phyloP scores from a whole-genome alignment of 169 alveolate genomes.

The Cryptosporidium parvum region DNA sequence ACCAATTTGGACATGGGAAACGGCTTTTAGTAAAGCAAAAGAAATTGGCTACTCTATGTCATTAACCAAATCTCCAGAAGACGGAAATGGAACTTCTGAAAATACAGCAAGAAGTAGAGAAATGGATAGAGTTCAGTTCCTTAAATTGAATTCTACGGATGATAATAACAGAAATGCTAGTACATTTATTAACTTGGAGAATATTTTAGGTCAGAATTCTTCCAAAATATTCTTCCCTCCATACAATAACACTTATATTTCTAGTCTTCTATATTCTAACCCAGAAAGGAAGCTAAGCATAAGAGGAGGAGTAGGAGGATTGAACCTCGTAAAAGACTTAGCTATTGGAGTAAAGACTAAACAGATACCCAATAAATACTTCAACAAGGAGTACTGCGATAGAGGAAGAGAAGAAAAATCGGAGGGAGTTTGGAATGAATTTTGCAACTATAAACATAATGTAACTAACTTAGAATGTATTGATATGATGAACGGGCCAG shows the following conservation, averaged over 20 bases:
- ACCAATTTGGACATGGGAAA: conserved; percentile 73
- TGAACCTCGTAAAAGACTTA: background rate
- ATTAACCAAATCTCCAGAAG: background rate
- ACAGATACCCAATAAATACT: conserved; percentile 3
- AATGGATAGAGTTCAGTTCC: background rate
- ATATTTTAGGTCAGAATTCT: background rate
- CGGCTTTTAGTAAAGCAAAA: conserved; percentile 10
- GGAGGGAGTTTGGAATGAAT: conserved; percentile 20
- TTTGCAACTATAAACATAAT: conserved; percentile 16
- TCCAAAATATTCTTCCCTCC: background rate
- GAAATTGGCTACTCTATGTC: conserved; percentile 19
- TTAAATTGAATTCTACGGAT: background rate
- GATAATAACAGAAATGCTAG: background rate
- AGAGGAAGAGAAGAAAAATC: background rate
- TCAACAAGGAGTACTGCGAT: conserved; percentile 27
- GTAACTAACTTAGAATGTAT: conserved; percentile 56
- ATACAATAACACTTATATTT: background rate
- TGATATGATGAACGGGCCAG: conserved; percentile 73
- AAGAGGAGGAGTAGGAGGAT: background rate
- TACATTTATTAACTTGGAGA: background rate
- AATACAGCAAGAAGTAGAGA: background rate
- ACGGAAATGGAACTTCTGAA: background rate
- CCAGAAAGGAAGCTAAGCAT: conserved; percentile 12
- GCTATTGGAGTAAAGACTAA: background rate
- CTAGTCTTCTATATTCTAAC: background rate